A percentile compares a stretch with the other conserved stretches of the same genome.
These are phyloP conservation scores for Hura crepitans DNA, from an alignment of 441 rosid genomes.

Conservation along the genomic window DNA sequence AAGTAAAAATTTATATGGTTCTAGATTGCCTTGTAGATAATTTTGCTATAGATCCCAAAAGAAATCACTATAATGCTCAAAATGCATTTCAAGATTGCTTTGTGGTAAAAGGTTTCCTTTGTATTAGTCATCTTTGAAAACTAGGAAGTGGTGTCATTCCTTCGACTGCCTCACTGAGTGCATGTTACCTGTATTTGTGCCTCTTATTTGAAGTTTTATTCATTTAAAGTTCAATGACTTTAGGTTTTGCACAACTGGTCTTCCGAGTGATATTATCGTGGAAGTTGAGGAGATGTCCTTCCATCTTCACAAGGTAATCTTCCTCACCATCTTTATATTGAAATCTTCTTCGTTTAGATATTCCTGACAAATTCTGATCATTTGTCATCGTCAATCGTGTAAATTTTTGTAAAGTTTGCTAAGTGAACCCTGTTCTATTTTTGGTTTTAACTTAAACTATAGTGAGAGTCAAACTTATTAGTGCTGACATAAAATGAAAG, in stretches of 20 bases:
- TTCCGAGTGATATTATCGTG: conserved; percentile 84
- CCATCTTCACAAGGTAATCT: conserved; percentile 96
- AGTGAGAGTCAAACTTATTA: background rate
- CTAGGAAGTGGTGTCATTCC: background rate
- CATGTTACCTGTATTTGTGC: conserved; percentile 4
- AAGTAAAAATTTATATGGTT: background rate
- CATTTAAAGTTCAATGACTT: conserved; percentile 13
- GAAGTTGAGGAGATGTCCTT: conserved; percentile 94
- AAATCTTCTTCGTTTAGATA: background rate
- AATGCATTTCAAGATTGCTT: background rate
- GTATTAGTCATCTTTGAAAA: background rate
- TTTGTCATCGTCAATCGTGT: background rate
- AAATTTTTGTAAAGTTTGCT: background rate
- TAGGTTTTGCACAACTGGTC: conserved; percentile 97
- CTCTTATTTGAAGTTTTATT: conserved; percentile 13
- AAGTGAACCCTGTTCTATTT: background rate
- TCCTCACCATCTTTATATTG: conserved; percentile 4
- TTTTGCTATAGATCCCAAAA: background rate
- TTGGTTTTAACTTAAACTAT: too few species aligned
- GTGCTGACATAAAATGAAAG: background rate
- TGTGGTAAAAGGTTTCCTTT: background rate
- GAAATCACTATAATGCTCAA: background rate
- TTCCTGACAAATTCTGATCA: background rate
- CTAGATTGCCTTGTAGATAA: background rate
- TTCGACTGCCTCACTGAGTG: background rate